phyloP scores from a whole-genome alignment of 2,329 filamentous ascomycete genomes.

The Cryphonectria naterciae region DNA sequence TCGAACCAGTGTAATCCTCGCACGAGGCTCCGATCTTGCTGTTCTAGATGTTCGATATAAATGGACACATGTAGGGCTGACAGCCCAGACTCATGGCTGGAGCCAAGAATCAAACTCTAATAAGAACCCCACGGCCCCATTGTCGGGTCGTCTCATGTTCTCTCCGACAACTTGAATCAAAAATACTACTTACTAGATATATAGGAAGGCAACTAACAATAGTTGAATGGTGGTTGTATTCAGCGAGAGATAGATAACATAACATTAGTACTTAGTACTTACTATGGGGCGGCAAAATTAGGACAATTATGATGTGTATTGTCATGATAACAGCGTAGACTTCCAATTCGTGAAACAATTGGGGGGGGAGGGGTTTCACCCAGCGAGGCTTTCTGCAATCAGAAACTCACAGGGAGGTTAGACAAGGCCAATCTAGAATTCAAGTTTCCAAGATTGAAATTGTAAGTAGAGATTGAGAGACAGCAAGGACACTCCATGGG shows the following conservation, averaged over 20 bases:
- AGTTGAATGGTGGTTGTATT: background rate
- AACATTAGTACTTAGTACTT: too few species aligned
- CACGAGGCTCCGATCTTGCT: background rate
- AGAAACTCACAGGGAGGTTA: too few species aligned
- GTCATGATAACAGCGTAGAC: background rate
- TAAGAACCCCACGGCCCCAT: background rate
- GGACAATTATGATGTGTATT: background rate
- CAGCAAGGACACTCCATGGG: too few species aligned
- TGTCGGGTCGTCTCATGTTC: too few species aligned
- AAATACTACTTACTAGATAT: background rate
- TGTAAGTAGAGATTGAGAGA: too few species aligned
- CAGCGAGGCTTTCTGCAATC: background rate
- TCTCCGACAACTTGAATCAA: background rate
- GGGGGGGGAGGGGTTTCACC: too few species aligned
- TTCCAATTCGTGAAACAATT: background rate
- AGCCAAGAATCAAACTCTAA: background rate
- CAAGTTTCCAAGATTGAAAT: too few species aligned
- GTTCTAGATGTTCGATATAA: background rate
- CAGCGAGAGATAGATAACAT: background rate
- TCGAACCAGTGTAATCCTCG: background rate
- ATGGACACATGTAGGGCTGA: background rate
- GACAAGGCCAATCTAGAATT: too few species aligned
- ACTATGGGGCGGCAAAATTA: background rate
- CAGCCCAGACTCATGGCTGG: background rate
- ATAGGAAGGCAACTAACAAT: background rate